phyloP scores from a whole-genome alignment of 306 rosid species.

The Styphnolobium japonicum region DNA sequence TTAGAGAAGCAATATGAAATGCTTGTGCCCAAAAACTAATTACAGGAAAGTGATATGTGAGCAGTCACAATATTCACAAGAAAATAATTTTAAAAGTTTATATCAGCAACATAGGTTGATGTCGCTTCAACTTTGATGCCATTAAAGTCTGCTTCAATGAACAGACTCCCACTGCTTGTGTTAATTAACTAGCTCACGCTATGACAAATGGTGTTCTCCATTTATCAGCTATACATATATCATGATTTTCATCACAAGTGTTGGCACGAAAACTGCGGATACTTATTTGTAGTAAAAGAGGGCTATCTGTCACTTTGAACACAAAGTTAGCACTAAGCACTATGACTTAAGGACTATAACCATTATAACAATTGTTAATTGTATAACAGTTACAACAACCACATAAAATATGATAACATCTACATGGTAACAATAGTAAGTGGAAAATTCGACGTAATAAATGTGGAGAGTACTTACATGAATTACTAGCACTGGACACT shows the following conservation, averaged over 20 bases:
- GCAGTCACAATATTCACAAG: neutral
- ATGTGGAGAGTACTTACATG: slow-evolving; percentile 52
- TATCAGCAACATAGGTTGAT: neutral
- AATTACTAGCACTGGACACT: slow-evolving; percentile 72
- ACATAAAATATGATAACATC: neutral
- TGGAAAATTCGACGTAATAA: neutral
- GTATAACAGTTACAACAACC: neutral
- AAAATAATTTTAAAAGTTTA: neutral
- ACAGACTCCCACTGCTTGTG: neutral
- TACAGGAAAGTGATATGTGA: neutral
- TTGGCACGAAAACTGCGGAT: too few relatives aligned
- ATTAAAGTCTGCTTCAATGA: neutral
- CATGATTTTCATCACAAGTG: neutral
- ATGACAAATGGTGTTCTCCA: neutral
- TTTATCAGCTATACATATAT: neutral
- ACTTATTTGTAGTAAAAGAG: neutral
- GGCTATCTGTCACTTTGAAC: neutral
- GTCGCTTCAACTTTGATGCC: neutral
- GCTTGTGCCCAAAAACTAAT: neutral
- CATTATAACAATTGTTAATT: neutral
- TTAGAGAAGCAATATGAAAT: neutral
- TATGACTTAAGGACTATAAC: neutral
- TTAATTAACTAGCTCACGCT: neutral
- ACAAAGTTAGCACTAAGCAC: neutral
- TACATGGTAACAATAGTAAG: neutral